A percentile compares a stretch with the other conserved stretches of the same genome.
phyloP scores from a whole-genome alignment of 169 alveolate genomes.

The Theileria parva region DNA sequence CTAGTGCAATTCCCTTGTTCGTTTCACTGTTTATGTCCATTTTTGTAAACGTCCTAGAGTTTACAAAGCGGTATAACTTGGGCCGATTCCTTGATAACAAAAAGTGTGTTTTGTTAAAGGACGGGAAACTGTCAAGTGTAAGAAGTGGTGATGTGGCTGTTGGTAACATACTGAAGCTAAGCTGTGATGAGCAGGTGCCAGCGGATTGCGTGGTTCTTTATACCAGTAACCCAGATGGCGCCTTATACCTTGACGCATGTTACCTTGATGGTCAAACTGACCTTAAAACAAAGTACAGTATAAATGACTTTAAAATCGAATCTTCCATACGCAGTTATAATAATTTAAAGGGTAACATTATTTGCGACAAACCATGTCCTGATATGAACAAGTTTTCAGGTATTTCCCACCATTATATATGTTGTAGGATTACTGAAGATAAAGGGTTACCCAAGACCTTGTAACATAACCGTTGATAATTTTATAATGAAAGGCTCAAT shows the following conservation, averaged over 20 bases:
- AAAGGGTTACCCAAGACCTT: slow-evolving; percentile 79
- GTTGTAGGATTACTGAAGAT: slow-evolving; percentile 41
- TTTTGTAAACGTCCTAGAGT: slow-evolving; percentile 63
- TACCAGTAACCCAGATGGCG: slow-evolving; percentile 75
- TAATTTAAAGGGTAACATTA: slow-evolving; percentile 70
- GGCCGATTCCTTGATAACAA: slow-evolving; percentile 72
- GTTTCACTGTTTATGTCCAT: slow-evolving; percentile 67
- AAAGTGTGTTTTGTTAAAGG: slow-evolving; percentile 66
- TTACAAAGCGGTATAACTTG: slow-evolving; percentile 60
- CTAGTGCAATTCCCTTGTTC: slow-evolving; percentile 50
- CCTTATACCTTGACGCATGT: slow-evolving; percentile 71
- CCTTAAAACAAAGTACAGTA: slow-evolving; percentile 70
- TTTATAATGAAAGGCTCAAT: slow-evolving; percentile 76
- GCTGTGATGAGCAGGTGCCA: slow-evolving; percentile 76
- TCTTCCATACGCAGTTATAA: slow-evolving; percentile 71
- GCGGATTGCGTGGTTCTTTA: slow-evolving; percentile 73
- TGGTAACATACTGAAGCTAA: slow-evolving; percentile 75
- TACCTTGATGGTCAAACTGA: slow-evolving; percentile 72
- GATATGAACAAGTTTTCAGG: slow-evolving; percentile 76
- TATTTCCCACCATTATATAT: not conserved
- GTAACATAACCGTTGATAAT: slow-evolving; percentile 66
- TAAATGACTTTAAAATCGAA: slow-evolving; percentile 72
- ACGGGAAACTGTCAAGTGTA: slow-evolving; percentile 65
- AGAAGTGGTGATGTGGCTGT: slow-evolving; percentile 69
- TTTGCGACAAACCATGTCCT: slow-evolving; percentile 76